Base-by-base conservation (phyloP, 73 alveolate species). In the Durusdinium trenchii region DNA sequence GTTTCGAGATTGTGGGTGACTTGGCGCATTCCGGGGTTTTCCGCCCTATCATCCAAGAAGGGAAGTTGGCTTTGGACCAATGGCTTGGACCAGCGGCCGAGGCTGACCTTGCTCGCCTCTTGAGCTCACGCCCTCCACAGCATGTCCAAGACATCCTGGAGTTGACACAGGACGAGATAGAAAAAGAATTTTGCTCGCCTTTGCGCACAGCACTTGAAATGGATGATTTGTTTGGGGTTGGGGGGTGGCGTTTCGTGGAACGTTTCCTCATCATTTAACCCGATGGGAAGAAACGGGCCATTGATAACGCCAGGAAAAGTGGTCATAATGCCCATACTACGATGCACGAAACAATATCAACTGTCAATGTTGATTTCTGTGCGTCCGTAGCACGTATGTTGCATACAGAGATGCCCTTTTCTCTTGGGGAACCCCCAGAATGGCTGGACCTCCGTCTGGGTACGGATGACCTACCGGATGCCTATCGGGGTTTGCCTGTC, bases 231-330 rank as follows among this genome's bases (percentile, higher is more conserved):
- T 67, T 67, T 7, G 81, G 81, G 1, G 46, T 38, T 1, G 81
- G 81, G 28, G 46, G 42, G 6, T 67, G n/a, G 81, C 36, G 81
- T 2, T 45, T 45, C 28, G 16, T 67, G 81, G 81, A 67, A 20
- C 12, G 79, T 6, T 64, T 64, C 36, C 43, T 64, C 43, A 64
- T 64, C 6, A 23, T 32, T 40, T 40, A 64, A 40, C 79, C 79
- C 12, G 79, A 78, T 1, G 87, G 87, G 0, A 78, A 78, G 30
- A 38, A 10, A n/a, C 87, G 87, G 14, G 60, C 45, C 28, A 78
- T 78, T 35, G 87, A 78, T 40, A 78, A 78, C 30, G 87, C 87
- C 60, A 14, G 87, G 20, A 78, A 45, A 42, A 78, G 61, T 10
- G 42, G 16, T 20, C 64, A 78, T 40, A 78, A 78, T 16, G 62